Evolutionary conservation across 495 filamentous ascomycete species (phyloP).

Genomic region (Penicillium coprophilum): DNA sequence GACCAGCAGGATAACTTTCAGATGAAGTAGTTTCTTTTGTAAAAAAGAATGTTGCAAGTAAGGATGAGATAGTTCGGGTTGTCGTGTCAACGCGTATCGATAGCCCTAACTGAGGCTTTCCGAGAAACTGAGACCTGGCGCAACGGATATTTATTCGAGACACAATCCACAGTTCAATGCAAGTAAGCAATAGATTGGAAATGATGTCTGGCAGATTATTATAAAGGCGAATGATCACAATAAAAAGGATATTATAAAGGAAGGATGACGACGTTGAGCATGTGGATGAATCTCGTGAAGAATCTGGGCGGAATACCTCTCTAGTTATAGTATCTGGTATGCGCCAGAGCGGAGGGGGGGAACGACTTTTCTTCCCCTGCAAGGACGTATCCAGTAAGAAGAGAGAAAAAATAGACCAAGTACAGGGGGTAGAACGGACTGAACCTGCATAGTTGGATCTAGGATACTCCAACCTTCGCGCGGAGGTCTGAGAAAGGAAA

Average conservation of each 20-base stretch:
- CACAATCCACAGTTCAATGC: slow-evolving; percentile 15
- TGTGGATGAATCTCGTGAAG: slow-evolving; percentile 43
- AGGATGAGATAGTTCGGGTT: slow-evolving; percentile 47
- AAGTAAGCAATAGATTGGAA: slow-evolving; percentile 23
- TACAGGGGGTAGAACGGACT: slow-evolving; percentile 19
- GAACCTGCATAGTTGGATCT: slow-evolving; percentile 35
- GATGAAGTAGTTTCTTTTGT: slow-evolving; percentile 21
- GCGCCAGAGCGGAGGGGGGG: slow-evolving; percentile 27
- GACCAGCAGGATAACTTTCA: slow-evolving; percentile 27
- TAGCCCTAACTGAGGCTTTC: slow-evolving; percentile 33
- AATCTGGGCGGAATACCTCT: slow-evolving; percentile 30
- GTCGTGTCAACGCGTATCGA: slow-evolving; percentile 50
- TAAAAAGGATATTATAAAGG: slow-evolving; percentile 15
- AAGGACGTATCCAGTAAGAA: slow-evolving; percentile 27
- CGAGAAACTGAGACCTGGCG: slow-evolving; percentile 32
- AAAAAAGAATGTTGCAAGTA: slow-evolving; percentile 41
- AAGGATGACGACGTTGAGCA: slow-evolving; percentile 36
- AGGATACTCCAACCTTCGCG: slow-evolving; percentile 27
- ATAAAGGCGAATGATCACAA: slow-evolving; percentile 10
- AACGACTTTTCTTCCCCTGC: slow-evolving; percentile 13
- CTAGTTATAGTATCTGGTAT: slow-evolving; percentile 38
- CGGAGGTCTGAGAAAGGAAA: slow-evolving; percentile 19
- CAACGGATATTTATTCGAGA: slow-evolving; percentile 28
- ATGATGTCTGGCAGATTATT: slow-evolving; percentile 13
- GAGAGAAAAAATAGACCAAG: slow-evolving; percentile 3